Percentiles rank a stretch among this genome's conserved stretches.
phyloP scores from a whole-genome alignment of 2,329 filamentous ascomycete genomes.

The Phyllosticta ampelicida region DNA sequence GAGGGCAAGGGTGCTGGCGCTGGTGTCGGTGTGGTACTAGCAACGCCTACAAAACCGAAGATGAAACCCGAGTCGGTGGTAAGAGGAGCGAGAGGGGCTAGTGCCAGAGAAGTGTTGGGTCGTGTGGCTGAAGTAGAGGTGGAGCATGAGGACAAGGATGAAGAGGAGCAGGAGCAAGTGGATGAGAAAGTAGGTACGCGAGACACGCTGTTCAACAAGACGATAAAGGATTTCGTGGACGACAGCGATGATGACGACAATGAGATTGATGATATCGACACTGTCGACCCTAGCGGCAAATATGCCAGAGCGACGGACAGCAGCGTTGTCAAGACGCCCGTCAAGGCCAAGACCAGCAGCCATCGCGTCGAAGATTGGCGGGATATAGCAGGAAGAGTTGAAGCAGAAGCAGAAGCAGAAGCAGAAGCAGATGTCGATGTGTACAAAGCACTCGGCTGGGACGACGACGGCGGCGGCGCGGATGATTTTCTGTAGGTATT shows the following conservation, averaged over 20 bases:
- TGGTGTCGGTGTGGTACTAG: not conserved
- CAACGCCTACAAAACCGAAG: not conserved
- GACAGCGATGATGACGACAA: conserved; percentile 7
- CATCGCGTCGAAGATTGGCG: too few relatives aligned
- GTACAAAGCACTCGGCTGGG: not conserved
- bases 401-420: too few relatives aligned
- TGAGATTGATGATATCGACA: not conserved
- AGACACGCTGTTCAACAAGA: too few relatives aligned
- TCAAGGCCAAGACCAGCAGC: too few relatives aligned
- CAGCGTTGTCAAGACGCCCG: too few relatives aligned
- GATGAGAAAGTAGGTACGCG: conserved; percentile 4
- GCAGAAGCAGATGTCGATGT: not conserved
- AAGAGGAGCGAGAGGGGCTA: not conserved
- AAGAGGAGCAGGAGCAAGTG: conserved; percentile 2
- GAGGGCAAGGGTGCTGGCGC: not conserved
- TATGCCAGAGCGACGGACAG: too few relatives aligned
- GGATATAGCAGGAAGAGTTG: too few relatives aligned
- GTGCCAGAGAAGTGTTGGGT: not conserved
- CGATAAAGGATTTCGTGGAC: conserved; percentile 14
- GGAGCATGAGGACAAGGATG: not conserved
- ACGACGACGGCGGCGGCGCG: not conserved
- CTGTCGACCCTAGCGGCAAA: too few relatives aligned
- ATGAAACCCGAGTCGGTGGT: not conserved
- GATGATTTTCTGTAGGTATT: not conserved
- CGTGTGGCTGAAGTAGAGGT: too few relatives aligned